Evolutionary conservation across 257 asterid species (phyloP).

Genomic region (Fraxinus anomala): DNA sequence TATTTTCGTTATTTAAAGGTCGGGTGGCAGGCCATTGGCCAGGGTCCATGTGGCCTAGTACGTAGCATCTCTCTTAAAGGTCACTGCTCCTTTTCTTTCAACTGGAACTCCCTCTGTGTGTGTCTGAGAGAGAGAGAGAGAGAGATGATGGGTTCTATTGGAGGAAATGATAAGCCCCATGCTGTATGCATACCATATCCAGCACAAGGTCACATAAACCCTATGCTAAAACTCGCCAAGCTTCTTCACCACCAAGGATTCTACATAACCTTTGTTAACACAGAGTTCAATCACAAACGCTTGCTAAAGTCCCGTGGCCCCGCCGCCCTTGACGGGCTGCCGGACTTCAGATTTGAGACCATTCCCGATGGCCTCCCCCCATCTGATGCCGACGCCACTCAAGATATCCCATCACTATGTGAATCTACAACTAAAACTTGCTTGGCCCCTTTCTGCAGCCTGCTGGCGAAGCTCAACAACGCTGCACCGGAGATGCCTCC

Average conservation of each 20-base stretch:
- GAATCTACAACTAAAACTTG: constrained; percentile 36
- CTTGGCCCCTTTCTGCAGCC: constrained; percentile 37
- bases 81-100: too few relatives aligned
- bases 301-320: constrained; percentile 48
- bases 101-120: too few relatives aligned
- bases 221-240: constrained; percentile 38
- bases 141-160: neutral
- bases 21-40: too few relatives aligned
- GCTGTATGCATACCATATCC: constrained; percentile 47
- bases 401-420: constrained; percentile 41
- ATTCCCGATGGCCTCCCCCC: constrained; percentile 49
- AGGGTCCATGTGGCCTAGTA: too few relatives aligned
- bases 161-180: constrained; percentile 27
- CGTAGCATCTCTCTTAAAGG: too few relatives aligned
- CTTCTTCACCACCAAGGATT: constrained; percentile 48
- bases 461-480: constrained; percentile 33
- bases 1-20: too few relatives aligned
- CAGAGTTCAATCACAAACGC: constrained; percentile 45
- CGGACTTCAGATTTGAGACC: constrained; percentile 41
- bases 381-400: constrained; percentile 46
- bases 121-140: too few relatives aligned
- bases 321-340: constrained; percentile 37
- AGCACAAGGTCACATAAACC: constrained; percentile 40
- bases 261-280: constrained; percentile 37
- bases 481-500: constrained; percentile 29